phyloP scores from a whole-genome alignment of 208 protist genomes.

The Angomonas deanei region DNA sequence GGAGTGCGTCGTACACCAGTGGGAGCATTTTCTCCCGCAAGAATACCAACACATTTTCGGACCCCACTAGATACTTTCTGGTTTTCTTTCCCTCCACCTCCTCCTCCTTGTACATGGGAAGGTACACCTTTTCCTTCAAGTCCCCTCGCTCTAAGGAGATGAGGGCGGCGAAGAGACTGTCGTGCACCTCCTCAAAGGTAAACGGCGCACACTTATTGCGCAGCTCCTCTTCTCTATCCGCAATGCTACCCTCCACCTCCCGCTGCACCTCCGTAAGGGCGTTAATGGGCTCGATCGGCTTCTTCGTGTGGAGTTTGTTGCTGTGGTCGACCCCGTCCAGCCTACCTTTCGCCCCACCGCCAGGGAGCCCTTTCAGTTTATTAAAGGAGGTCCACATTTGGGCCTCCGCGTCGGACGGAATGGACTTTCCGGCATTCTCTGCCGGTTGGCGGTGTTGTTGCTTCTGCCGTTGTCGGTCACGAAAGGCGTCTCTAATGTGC shows the following conservation, averaged over 20 bases:
- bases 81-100: slow-evolving; percentile 8
- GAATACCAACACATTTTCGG: slow-evolving; percentile 56
- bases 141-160: slow-evolving; percentile 55
- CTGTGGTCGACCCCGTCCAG: not conserved
- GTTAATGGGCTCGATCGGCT: slow-evolving; percentile 15
- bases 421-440: not conserved
- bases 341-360: no score
- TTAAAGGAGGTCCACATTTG: not conserved
- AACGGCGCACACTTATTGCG: slow-evolving; percentile 39
- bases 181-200: slow-evolving; percentile 46
- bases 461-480: slow-evolving; percentile 33
- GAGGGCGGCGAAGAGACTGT: slow-evolving; percentile 39
- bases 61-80: slow-evolving; percentile 42
- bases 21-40: slow-evolving; percentile 37
- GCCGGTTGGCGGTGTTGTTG: slow-evolving; percentile 28
- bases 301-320: not conserved
- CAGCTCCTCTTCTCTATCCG: slow-evolving; percentile 34
- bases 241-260: slow-evolving; percentile 62
- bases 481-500: slow-evolving; percentile 59
- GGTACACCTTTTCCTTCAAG: slow-evolving; percentile 22
- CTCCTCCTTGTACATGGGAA: slow-evolving; percentile 29
- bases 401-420: not conserved
- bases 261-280: slow-evolving; percentile 25
- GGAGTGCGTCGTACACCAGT: slow-evolving; percentile 28
- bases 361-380: no score